Evolutionary conservation across 176 grass and related monocot species (phyloP), one percentile per base, ranked within the genome.

Genomic region (Pharus latifolius): DNA sequence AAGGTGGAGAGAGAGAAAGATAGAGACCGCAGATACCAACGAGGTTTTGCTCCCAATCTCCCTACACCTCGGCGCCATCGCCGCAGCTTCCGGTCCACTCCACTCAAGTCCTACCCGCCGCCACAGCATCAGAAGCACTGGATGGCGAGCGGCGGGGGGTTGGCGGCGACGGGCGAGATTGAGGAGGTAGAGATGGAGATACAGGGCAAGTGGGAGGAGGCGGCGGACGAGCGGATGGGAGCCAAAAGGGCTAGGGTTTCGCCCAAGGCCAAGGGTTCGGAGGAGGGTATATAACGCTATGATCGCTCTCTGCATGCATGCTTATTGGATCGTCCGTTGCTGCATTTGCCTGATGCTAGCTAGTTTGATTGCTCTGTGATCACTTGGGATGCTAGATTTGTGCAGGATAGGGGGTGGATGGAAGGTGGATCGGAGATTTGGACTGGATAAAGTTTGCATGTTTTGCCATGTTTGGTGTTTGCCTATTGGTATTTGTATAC

Each of bases 131-230:
- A 16, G 46, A 27, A 38, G 49, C 32, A 46, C 38, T 40, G 48
- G 65, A 83, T 77, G 81, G 48, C 73, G 22, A 63, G 65, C 38
- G 27, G 49, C 49, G 41, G 56, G 7, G 31, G 79, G 73, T n/a
- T 22, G 67, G 8, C 16, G 65, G 46, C 6, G 65, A 63, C 10
- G 65, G 73, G 35, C 5, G 71, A 47, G 56, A 63, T 70, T 43
- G 19, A 3, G 47, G 65, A 64, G 5, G 60, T 23, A n/a, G 69
- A 49, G 18, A 66, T 58, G 78, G 60, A 65, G 49, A 45, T 27
- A 7, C 29, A 34, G 67, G 14, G 29, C 11, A 10, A 1, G 17
- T 30, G 11, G 17, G 60, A 29, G 50, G 2, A 15, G 17, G 30
- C 33, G 27, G 56, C 37, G 19, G 64, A n/a, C n/a, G n/a, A 2